phyloP scores from a whole-genome alignment of 2,329 filamentous ascomycete species.

The Phaeosphaeriaceae sp. region DNA sequence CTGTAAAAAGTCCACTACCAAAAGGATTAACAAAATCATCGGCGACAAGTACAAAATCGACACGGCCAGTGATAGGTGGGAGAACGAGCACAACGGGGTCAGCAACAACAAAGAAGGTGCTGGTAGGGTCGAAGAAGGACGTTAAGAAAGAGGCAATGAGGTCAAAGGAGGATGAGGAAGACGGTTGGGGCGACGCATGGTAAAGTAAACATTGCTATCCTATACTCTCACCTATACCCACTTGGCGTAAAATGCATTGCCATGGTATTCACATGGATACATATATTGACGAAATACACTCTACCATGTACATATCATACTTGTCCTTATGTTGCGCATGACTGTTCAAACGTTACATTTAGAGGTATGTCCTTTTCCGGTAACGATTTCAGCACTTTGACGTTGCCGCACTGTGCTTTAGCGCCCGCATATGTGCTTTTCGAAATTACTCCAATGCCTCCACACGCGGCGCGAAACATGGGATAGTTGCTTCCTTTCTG shows the following conservation, averaged over 20 bases:
- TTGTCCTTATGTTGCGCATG: not conserved
- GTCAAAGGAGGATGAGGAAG: conserved; percentile 50
- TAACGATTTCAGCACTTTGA: conserved; percentile 5
- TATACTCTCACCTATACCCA: too few species aligned
- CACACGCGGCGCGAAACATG: conserved; percentile 12
- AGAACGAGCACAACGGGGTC: conserved; percentile 39
- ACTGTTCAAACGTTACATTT: too few species aligned
- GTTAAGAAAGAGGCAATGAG: conserved; percentile 44
- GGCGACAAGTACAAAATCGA: conserved; percentile 34
- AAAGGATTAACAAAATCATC: conserved; percentile 77
- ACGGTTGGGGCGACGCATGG: conserved; percentile 50
- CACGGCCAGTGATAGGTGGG: conserved; percentile 35
- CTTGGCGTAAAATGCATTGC: conserved; percentile 18
- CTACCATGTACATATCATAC: not conserved
- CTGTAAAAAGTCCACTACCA: conserved; percentile 70
- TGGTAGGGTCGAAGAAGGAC: conserved; percentile 38
- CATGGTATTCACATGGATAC: conserved; percentile 18
- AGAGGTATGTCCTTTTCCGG: not conserved
- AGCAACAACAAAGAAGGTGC: conserved; percentile 33
- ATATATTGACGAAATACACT: too few species aligned
- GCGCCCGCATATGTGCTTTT: conserved; percentile 22
- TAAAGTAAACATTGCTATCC: conserved; percentile 11
- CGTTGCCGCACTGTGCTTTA: conserved; percentile 14
- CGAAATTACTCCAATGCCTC: conserved; percentile 1
- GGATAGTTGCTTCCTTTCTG: not conserved